phyloP scores from a whole-genome alignment of 345 rosid genomes.

The Conringia planisiliqua region DNA sequence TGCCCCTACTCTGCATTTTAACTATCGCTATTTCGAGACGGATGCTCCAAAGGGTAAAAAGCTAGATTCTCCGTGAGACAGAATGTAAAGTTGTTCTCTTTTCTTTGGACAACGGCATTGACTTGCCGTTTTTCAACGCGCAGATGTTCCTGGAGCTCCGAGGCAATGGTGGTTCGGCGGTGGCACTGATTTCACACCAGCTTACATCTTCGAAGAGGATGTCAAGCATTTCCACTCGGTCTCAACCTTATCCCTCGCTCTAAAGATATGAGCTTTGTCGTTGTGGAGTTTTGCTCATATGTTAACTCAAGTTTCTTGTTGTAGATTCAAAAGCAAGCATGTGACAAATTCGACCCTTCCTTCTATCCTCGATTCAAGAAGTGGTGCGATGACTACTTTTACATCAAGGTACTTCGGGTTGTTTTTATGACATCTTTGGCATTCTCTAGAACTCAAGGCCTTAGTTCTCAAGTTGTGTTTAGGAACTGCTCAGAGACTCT shows the following conservation, averaged over 20 bases:
- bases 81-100: neutral
- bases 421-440: neutral
- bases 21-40: slow-evolving; percentile 33
- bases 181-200: slow-evolving; percentile 98
- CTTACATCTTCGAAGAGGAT: slow-evolving; percentile 95
- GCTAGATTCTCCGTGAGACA: neutral
- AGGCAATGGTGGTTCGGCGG: slow-evolving; percentile 99
- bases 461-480: neutral
- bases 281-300: neutral
- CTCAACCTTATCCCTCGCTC: neutral
- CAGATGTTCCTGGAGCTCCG: slow-evolving; percentile 95
- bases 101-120: neutral
- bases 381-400: slow-evolving; percentile 97
- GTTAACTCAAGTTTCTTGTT: neutral
- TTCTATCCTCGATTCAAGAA: slow-evolving; percentile 92
- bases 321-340: slow-evolving; percentile 73
- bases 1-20: slow-evolving; percentile 65
- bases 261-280: slow-evolving; percentile 1
- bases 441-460: neutral
- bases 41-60: slow-evolving; percentile 74
- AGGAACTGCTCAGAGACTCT: neutral
- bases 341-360: slow-evolving; percentile 86
- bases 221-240: slow-evolving; percentile 94
- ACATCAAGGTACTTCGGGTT: slow-evolving; percentile 57
- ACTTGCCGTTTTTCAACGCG: neutral